These are phyloP conservation scores for Colletotrichum tofieldiae DNA, from an alignment of 2,329 filamentous ascomycete genomes.

Conservation along the genomic window DNA sequence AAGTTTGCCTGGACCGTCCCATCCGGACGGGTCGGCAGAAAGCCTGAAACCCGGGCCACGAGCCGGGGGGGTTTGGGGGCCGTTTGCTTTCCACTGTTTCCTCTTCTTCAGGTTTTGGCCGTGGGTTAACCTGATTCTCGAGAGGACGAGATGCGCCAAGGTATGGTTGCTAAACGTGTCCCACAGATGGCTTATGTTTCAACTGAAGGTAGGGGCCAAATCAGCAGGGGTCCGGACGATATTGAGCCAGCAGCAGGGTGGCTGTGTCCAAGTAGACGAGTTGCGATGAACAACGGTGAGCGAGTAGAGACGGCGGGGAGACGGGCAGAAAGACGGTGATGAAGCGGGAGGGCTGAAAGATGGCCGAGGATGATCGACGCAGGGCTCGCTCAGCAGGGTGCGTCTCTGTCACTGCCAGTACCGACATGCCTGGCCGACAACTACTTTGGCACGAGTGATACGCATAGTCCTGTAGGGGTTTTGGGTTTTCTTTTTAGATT, in stretches of 20 bases:
- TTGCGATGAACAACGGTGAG: constrained; percentile 31
- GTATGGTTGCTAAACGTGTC: neutral
- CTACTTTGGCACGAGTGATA: neutral
- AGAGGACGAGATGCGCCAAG: neutral
- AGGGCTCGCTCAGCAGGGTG: constrained; percentile 24
- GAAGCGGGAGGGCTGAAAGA: neutral
- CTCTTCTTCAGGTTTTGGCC: neutral
- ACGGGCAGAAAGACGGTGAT: constrained; percentile 7
- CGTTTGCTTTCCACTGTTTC: neutral
- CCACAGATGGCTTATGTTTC: neutral
- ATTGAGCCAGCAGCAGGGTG: constrained; percentile 11
- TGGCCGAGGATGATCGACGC: constrained; percentile 33
- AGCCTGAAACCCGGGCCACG: constrained; percentile 21
- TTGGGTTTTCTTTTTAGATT: constrained; percentile 15
- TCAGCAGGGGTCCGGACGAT: constrained; percentile 3
- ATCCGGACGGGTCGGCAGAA: constrained; percentile 28
- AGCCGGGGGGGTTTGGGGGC: neutral
- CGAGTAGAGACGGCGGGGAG: constrained; percentile 22
- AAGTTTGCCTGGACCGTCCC: constrained; percentile 19
- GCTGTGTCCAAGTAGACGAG: constrained; percentile 11
- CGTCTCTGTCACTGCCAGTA: neutral
- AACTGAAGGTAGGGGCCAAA: constrained; percentile 1
- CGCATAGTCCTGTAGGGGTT: constrained; percentile 27
- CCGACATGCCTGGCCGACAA: neutral
- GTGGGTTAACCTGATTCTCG: neutral